Conservation (phyloP, 164 flowering plant species). For the Hamamelis virginiana region DNA sequence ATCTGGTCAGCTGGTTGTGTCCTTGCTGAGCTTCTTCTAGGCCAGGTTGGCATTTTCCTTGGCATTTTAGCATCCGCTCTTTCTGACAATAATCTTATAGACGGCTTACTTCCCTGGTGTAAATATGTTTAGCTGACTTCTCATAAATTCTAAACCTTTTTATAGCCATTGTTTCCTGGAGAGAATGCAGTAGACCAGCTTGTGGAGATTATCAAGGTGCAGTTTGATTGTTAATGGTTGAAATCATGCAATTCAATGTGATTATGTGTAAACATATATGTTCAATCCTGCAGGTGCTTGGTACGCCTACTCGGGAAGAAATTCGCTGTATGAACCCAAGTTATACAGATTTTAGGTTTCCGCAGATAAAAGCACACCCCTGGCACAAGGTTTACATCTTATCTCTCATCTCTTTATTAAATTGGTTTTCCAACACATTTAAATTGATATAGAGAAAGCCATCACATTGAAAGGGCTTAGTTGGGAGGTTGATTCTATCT, state of each 20-base stretch:
- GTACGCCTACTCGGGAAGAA: conserved; percentile 75
- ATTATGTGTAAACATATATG: background rate
- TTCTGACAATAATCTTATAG: background rate
- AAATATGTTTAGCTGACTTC: conserved; percentile 3
- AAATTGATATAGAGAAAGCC: background rate
- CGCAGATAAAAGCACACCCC: conserved; percentile 72
- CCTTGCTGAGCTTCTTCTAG: conserved; percentile 67
- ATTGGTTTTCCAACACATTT: background rate
- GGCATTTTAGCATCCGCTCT: too few species aligned
- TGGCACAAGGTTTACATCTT: conserved; percentile 60
- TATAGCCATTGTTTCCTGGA: conserved; percentile 66
- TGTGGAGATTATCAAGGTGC: conserved; percentile 68
- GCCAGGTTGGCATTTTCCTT: conserved; percentile 41
- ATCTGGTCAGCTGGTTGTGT: conserved; percentile 80
- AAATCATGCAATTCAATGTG: background rate
- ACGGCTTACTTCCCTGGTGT: background rate
- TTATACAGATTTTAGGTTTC: conserved; percentile 66
- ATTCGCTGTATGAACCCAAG: conserved; percentile 73
- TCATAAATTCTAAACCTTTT: background rate
- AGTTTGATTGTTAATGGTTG: background rate
- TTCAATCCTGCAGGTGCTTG: conserved; percentile 61
- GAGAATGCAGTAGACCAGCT: conserved; percentile 78
- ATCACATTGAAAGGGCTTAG: background rate
- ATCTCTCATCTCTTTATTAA: background rate
- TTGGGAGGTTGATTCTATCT: background rate